These are phyloP conservation scores for Trichoderma gracile DNA, from an alignment of 2,329 filamentous ascomycete genomes.

Conservation along the genomic window DNA sequence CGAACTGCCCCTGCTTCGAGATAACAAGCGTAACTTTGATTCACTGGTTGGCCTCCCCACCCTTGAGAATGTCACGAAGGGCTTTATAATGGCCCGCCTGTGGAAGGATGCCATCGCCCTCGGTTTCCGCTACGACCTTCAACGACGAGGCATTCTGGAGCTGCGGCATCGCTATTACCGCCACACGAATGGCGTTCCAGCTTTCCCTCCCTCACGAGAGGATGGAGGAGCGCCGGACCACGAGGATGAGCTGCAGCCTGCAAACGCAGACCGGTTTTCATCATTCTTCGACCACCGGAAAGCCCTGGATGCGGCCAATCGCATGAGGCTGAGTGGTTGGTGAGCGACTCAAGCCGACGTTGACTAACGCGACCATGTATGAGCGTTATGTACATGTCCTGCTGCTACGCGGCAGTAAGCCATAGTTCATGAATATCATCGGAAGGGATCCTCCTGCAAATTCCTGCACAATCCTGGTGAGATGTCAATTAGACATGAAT, in stretches of 20 bases:
- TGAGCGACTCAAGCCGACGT: background rate
- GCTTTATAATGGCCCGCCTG: background rate
- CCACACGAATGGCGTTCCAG: background rate
- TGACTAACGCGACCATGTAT: background rate
- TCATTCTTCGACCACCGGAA: background rate
- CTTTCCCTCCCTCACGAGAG: background rate
- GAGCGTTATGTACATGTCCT: background rate
- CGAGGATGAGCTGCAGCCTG: constrained; percentile 30
- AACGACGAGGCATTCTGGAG: background rate
- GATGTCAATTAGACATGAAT: background rate
- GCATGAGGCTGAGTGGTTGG: background rate
- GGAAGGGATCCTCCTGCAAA: too few species aligned
- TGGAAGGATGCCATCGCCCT: background rate
- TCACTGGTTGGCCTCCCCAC: constrained; percentile 36
- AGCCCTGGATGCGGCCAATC: background rate
- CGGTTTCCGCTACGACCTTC: background rate
- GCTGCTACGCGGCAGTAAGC: background rate
- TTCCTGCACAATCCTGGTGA: background rate
- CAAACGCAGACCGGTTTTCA: background rate
- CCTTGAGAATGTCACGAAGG: constrained; percentile 29
- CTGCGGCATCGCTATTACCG: background rate
- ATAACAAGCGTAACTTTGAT: constrained; percentile 36
- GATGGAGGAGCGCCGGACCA: constrained; percentile 30
- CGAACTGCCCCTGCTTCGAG: constrained; percentile 28
- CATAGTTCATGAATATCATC: background rate